phyloP scores from a whole-genome alignment of 2,329 filamentous ascomycete species.

The Fusarium hostae region DNA sequence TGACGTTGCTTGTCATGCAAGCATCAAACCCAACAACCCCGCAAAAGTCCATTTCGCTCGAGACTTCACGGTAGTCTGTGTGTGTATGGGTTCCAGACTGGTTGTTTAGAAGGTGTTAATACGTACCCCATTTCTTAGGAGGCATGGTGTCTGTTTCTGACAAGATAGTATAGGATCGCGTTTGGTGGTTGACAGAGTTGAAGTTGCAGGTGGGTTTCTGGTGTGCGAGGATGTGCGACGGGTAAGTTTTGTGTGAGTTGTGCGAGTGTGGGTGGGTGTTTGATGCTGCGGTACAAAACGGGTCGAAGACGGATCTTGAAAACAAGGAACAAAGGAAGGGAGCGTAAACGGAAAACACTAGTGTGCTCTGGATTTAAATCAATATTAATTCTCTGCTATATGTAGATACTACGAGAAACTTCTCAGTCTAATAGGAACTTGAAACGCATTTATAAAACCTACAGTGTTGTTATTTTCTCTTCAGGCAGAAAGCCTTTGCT shows the following conservation, averaged over 20 bases:
- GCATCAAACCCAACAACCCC: constrained; percentile 16
- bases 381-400: neutral
- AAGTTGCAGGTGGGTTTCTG: neutral
- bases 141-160: constrained; percentile 54
- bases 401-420: neutral
- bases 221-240: constrained; percentile 18
- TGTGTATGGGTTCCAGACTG: neutral
- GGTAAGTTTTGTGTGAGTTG: constrained; percentile 39
- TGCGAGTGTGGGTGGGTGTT: constrained; percentile 35
- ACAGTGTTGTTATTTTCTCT: neutral
- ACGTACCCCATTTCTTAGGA: constrained; percentile 58
- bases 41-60: constrained; percentile 25
- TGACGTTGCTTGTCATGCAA: neutral
- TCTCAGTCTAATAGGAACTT: neutral
- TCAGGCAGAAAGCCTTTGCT: constrained; percentile 35
- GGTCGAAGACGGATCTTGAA: constrained; percentile 33
- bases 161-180: neutral
- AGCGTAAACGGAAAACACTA: neutral
- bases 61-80: constrained; percentile 13
- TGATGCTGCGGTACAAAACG: constrained; percentile 39
- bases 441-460: neutral
- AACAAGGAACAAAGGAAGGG: constrained; percentile 4
- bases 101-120: neutral
- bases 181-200: constrained; percentile 24
- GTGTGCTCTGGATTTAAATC: neutral